Evolutionary conservation across 192 early-diverging fungal genomes (phyloP).

Genomic region (Podochytrium sp.): DNA sequence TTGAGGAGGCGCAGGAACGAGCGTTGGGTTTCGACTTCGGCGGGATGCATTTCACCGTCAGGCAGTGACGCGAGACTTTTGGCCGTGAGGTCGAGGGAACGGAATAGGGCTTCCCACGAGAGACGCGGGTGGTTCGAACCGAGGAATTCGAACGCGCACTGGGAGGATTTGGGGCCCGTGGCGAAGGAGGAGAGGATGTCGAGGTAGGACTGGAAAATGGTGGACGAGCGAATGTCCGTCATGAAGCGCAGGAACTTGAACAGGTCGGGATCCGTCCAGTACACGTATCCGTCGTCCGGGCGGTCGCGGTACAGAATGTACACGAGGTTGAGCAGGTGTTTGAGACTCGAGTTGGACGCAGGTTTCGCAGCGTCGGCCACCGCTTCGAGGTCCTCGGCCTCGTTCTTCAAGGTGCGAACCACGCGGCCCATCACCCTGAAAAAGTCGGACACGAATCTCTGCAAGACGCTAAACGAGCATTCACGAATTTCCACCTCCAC

Average conservation of each 20-base stretch:
- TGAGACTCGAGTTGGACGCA: constrained; percentile 35
- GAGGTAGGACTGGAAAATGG: constrained; percentile 63
- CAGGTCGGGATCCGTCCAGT: constrained; percentile 54
- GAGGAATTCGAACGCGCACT: constrained; percentile 63
- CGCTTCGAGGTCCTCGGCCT: constrained; percentile 28
- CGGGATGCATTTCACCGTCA: constrained; percentile 63
- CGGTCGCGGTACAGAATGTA: constrained; percentile 74
- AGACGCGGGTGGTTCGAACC: constrained; percentile 26
- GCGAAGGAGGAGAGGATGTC: constrained; percentile 84
- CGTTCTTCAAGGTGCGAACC: constrained; percentile 34
- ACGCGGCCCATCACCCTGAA: constrained; percentile 26
- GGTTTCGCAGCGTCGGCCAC: not conserved
- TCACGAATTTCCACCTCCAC: constrained; percentile 27
- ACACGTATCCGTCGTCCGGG: constrained; percentile 62
- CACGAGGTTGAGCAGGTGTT: constrained; percentile 74
- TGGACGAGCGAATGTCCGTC: constrained; percentile 42
- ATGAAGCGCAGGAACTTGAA: constrained; percentile 51
- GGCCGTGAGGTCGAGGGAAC: constrained; percentile 60
- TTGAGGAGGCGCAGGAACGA: constrained; percentile 77
- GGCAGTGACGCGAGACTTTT: constrained; percentile 27
- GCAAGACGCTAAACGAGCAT: not conserved
- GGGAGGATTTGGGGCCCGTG: constrained; percentile 71
- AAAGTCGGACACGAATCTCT: constrained; percentile 16
- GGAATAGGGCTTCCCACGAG: constrained; percentile 32
- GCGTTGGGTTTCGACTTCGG: constrained; percentile 74